Evolutionary conservation across 2,329 filamentous ascomycete species (phyloP), one percentile per base, ranked within the genome.

Genomic region (Aspergillus glaucus): DNA sequence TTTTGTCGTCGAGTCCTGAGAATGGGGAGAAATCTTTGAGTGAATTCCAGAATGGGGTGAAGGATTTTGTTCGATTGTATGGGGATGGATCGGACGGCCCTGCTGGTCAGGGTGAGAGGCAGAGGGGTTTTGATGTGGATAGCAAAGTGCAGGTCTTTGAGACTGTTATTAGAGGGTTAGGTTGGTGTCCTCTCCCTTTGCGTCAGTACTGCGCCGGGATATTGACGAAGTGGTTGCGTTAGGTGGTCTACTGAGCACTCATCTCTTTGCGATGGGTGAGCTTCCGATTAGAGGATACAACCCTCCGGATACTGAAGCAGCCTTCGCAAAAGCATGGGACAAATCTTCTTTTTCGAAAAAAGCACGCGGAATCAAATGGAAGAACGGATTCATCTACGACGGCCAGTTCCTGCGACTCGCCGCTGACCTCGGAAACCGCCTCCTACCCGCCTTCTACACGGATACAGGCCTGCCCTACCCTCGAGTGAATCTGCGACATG

Each of bases 121-220:
- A 84, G 3, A 80, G 83, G 47, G 93, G 90, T 0, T 98, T 98
- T 62, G 89, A 98, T 67, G 75, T 95, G 37, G 92, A 98, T 69
- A 95, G 91, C 73, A 98, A 97, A 70, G 93, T 98, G 2, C 92
- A 98, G 71, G 89, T 98, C 36, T 98, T 98, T 63, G 93, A 98
- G 74, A 97, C 92, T 0, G 92, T 95, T 32, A 98, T 98, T 58
- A 81, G 93, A 50, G 93, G 92, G 14, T 81, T 72, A 47, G 69
- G 69, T 71, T 49, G 65, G 19, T 22, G 24, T 10, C 9, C 40
- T 44, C 15, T 6, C 7, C 21, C 22, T 28, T 24, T 15, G 46
- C 26, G 39, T 3, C 14, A 8, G 41, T 12, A 6, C 12, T 24
- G 19, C 9, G 12, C 22, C 15, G 14, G 15, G 41, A 8, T 17